Evolutionary conservation across 2,329 filamentous ascomycete species (phyloP), one percentile per base, ranked within the genome.

Genomic region (Neonectria coccinea): DNA sequence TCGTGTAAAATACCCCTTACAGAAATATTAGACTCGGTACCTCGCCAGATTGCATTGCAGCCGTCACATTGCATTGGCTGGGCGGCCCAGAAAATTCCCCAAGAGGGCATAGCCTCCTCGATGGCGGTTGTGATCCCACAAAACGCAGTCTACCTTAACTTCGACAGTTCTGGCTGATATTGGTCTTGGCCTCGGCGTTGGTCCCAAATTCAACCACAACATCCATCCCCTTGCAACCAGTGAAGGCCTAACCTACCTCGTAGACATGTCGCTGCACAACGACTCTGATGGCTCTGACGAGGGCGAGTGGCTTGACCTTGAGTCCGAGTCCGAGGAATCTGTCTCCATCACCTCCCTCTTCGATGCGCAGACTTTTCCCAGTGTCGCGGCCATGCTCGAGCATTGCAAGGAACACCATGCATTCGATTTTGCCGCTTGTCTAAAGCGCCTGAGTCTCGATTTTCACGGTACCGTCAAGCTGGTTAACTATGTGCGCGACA

Each of bases 381-480:
- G 89, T 73, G 85, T 89, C 39, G 77, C 79, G 29, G 82, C 85
- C 20, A 92, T 94, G 90, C 81, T 94, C 50, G 80, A 84, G 39
- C 83, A 93, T 75, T 91, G 89, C 84, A 90, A 87, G 73, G 83
- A 89, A 54, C 87, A 87, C 70, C 83, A 90, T 73, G 79, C 80
- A 29, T 91, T 94, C 72, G 91, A 94, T 77, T 87, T 94, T 64
- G 75, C 89, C 57, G 85, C 83, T 57, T 81, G 88, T 36, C 83
- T 88, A 62, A 86, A 87, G 62, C 80, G 79, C 22, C 77, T 88
- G 75, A 84, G 81, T 22, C 83, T 94, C 48, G 91, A 94, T 73
- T 93, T 94, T 70, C 85, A 93, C 64, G 91, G 88, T 29, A 87
- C 85, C 64, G 88, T 94, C 72, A 93, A 90, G 78, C 82, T 94